Conservation (phyloP, 192 early-diverging fungal genomes). For the Coemansia sp. region DNA sequence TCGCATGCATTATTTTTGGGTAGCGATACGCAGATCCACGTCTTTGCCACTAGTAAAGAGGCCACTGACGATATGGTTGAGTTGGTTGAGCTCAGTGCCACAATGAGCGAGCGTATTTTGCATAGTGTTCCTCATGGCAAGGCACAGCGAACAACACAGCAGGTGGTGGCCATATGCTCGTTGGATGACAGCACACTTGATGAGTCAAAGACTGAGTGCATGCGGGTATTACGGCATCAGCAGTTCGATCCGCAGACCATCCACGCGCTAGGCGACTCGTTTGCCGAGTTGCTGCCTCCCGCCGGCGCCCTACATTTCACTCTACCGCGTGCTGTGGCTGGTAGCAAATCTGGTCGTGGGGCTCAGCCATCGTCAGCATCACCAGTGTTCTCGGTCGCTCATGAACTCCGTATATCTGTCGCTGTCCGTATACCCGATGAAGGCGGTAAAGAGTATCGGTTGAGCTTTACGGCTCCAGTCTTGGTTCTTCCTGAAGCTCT, state of each 20-base stretch:
- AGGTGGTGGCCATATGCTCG: constrained; percentile 18
- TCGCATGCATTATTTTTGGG: constrained; percentile 35
- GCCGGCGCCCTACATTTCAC: constrained; percentile 19
- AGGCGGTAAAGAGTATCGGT: not conserved
- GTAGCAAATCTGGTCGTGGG: not conserved
- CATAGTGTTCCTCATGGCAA: constrained; percentile 24
- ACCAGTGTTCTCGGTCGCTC: constrained; percentile 38
- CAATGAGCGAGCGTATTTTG: constrained; percentile 26
- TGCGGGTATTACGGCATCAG: not conserved
- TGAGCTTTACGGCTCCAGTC: constrained; percentile 20
- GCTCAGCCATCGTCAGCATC: constrained; percentile 43
- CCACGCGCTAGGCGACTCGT: constrained; percentile 42
- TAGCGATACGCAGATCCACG: constrained; percentile 15
- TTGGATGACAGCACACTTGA: constrained; percentile 10
- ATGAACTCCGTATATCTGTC: constrained; percentile 22
- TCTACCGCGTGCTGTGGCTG: not conserved
- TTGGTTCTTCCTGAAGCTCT: constrained; percentile 44
- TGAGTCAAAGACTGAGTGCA: not conserved
- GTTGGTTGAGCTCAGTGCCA: constrained; percentile 25
- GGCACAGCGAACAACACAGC: constrained; percentile 12
- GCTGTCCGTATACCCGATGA: constrained; percentile 14
- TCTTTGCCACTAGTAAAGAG: constrained; percentile 21
- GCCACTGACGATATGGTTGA: not conserved
- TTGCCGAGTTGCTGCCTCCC: constrained; percentile 29
- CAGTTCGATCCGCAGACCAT: constrained; percentile 35